Percentiles rank a stretch among this genome's conserved stretches.
phyloP scores from a whole-genome alignment of 2,329 filamentous ascomycete species.

The Dothistroma pini region DNA sequence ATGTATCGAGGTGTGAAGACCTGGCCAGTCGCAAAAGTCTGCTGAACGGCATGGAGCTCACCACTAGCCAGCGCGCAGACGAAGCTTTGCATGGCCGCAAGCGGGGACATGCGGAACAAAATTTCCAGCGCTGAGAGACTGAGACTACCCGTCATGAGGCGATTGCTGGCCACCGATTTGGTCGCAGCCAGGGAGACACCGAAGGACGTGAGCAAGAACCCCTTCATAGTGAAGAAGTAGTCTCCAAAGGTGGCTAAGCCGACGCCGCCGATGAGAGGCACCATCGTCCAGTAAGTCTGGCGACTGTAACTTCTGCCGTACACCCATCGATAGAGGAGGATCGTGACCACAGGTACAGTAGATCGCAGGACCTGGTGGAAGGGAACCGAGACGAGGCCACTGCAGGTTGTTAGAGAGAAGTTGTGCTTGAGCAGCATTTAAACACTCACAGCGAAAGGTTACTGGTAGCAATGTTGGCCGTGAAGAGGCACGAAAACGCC shows the following conservation, averaged over 20 bases:
- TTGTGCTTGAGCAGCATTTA: not conserved
- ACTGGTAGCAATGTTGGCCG: slow-evolving; percentile 60
- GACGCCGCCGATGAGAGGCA: slow-evolving; percentile 58
- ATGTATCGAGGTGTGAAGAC: not conserved
- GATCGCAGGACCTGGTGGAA: slow-evolving; percentile 64
- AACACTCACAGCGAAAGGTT: slow-evolving; percentile 51
- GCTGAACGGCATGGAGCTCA: not conserved
- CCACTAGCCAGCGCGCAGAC: slow-evolving; percentile 53
- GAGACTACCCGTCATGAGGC: slow-evolving; percentile 59
- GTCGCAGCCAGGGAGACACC: slow-evolving; percentile 35
- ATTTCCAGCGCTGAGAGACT: slow-evolving; percentile 55
- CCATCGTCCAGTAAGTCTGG: slow-evolving; percentile 56
- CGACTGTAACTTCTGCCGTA: slow-evolving; percentile 54
- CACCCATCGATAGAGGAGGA: slow-evolving; percentile 56
- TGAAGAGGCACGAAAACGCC: slow-evolving; percentile 58
- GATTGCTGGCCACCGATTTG: slow-evolving; percentile 62
- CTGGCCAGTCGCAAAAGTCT: not conserved
- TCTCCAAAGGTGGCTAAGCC: slow-evolving; percentile 59
- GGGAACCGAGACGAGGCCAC: slow-evolving; percentile 55
- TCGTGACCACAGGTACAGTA: slow-evolving; percentile 58
- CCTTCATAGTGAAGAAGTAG: slow-evolving; percentile 58
- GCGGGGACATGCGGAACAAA: slow-evolving; percentile 59
- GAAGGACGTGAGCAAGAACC: slow-evolving; percentile 40
- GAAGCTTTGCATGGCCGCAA: slow-evolving; percentile 56
- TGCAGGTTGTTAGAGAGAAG: not conserved